Conservation (phyloP, 2,329 filamentous ascomycete species). For the Botrytis paeoniae region DNA sequence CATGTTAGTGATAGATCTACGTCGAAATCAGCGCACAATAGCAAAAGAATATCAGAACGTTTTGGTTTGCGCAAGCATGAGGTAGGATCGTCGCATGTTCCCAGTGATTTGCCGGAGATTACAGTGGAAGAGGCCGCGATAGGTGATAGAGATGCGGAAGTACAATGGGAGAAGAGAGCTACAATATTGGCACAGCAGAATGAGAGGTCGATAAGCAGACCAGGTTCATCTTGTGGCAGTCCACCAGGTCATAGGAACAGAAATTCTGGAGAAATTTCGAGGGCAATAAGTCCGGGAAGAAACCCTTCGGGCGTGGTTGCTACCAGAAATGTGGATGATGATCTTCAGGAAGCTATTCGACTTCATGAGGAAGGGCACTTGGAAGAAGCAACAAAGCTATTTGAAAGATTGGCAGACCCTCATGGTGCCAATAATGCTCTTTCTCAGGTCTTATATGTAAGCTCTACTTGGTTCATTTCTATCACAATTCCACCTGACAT, state of each 20-base stretch:
- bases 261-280: slow-evolving; percentile 10
- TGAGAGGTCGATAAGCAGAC: slow-evolving; percentile 43
- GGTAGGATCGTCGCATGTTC: slow-evolving; percentile 69
- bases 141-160: slow-evolving; percentile 53
- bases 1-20: slow-evolving; percentile 17
- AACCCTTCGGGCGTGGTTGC: slow-evolving; percentile 41
- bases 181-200: slow-evolving; percentile 76
- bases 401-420: slow-evolving; percentile 78
- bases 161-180: slow-evolving; percentile 87
- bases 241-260: slow-evolving; percentile 26
- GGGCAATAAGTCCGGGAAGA: slow-evolving; percentile 19
- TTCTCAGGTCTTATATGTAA: slow-evolving; percentile 81
- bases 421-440: slow-evolving; percentile 85
- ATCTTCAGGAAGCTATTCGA: slow-evolving; percentile 93
- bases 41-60: slow-evolving; percentile 61
- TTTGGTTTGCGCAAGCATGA: slow-evolving; percentile 61
- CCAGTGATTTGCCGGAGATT: slow-evolving; percentile 76
- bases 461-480: background rate
- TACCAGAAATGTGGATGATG: slow-evolving; percentile 56
- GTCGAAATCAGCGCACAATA: slow-evolving; percentile 16
- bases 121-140: slow-evolving; percentile 41
- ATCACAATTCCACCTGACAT: background rate
- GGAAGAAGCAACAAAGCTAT: slow-evolving; percentile 76
- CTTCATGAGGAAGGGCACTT: slow-evolving; percentile 85
- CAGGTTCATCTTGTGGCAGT: slow-evolving; percentile 39